phyloP scores from a whole-genome alignment of 2,329 filamentous ascomycete species.

The Cordyceps cicadae region DNA sequence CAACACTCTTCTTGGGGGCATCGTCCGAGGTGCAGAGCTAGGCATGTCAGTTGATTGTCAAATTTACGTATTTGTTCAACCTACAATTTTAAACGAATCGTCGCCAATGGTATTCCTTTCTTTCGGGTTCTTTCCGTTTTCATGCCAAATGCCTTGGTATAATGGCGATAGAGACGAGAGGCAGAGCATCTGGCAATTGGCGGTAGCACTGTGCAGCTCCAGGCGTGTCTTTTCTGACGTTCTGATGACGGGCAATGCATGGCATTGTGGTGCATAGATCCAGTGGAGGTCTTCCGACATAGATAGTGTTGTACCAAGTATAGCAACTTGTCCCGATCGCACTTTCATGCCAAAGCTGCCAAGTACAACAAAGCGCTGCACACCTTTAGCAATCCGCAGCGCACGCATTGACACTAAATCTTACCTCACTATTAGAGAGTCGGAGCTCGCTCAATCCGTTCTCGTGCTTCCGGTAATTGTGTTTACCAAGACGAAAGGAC shows the following conservation, averaged over 20 bases:
- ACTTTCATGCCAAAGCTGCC: conserved; percentile 62
- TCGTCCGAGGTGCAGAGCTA: conserved; percentile 49
- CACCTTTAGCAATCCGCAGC: conserved; percentile 11
- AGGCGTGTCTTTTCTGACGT: conserved; percentile 41
- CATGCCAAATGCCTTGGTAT: conserved; percentile 60
- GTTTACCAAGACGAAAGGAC: conserved; percentile 37
- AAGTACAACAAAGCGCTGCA: conserved; percentile 54
- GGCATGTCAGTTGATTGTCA: conserved; percentile 18
- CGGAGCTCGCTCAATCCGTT: conserved; percentile 34
- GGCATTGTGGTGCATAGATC: conserved; percentile 59
- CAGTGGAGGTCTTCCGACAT: conserved; percentile 39
- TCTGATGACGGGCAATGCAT: conserved; percentile 60
- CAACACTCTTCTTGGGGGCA: conserved; percentile 36
- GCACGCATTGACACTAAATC: not conserved
- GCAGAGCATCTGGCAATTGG: conserved; percentile 38
- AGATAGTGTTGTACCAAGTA: conserved; percentile 57
- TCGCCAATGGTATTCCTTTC: conserved; percentile 17
- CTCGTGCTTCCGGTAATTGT: conserved; percentile 32
- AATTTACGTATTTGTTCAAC: conserved; percentile 12
- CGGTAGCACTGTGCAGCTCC: conserved; percentile 48
- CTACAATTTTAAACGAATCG: conserved; percentile 43
- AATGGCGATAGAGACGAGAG: conserved; percentile 56
- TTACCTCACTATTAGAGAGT: conserved; percentile 43
- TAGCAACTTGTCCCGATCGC: conserved; percentile 50
- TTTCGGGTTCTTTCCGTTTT: conserved; percentile 21